Conservation (phyloP, 2,329 filamentous ascomycete genomes). For the Apiospora hydei region DNA sequence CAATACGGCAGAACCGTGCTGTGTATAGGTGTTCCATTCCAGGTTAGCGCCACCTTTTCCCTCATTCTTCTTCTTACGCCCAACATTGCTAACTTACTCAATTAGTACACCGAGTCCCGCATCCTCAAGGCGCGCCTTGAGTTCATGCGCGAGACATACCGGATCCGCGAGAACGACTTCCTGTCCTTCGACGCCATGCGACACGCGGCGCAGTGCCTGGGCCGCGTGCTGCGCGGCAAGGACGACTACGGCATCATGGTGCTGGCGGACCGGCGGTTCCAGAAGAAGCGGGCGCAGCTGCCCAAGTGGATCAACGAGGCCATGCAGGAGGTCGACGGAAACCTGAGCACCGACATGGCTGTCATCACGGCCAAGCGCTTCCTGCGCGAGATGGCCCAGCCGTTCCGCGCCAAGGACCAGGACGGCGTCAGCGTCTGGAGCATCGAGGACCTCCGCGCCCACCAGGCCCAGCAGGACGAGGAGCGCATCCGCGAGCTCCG, state of each 20-base stretch:
- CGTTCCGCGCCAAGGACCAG: slow-evolving; percentile 82
- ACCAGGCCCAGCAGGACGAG: slow-evolving; percentile 78
- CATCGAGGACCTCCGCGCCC: slow-evolving; percentile 75
- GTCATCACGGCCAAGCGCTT: slow-evolving; percentile 90
- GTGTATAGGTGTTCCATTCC: slow-evolving; percentile 96
- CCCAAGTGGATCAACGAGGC: slow-evolving; percentile 97
- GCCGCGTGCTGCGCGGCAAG: slow-evolving; percentile 92
- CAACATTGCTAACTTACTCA: neutral
- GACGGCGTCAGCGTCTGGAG: slow-evolving; percentile 96
- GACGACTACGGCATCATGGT: slow-evolving; percentile 99
- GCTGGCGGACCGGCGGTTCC: slow-evolving; percentile 89
- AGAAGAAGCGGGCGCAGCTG: slow-evolving; percentile 87
- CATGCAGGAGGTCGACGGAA: slow-evolving; percentile 83
- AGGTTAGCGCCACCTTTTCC: slow-evolving; percentile 1
- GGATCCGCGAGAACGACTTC: slow-evolving; percentile 96
- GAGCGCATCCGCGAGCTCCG: slow-evolving; percentile 71
- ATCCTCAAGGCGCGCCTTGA: slow-evolving; percentile 96
- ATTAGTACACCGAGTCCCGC: slow-evolving; percentile 93
- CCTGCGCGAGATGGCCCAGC: slow-evolving; percentile 88
- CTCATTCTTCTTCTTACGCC: neutral
- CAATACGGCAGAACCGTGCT: slow-evolving; percentile 96
- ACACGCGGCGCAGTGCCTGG: slow-evolving; percentile 96
- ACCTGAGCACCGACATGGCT: slow-evolving; percentile 94
- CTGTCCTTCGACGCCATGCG: slow-evolving; percentile 99
- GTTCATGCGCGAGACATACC: slow-evolving; percentile 95